Base-by-base conservation (phyloP, 2,329 filamentous ascomycete species). In the Aureobasidium zeae region DNA sequence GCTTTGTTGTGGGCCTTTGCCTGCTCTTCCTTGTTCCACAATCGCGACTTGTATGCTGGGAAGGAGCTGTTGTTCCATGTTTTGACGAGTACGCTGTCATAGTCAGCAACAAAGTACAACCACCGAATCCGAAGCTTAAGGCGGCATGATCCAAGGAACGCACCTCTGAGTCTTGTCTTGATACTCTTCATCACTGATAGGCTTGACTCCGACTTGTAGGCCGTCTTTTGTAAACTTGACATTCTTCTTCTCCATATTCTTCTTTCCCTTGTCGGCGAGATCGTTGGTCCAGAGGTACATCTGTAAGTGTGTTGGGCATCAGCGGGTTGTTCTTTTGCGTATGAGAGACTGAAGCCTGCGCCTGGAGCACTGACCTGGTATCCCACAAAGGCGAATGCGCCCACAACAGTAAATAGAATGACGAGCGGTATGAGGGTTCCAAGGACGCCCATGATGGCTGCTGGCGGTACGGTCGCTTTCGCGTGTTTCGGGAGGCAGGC, bases 191-290 rank as follows among this genome's bases (percentile, higher is more conserved):
- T 74, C 72, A 51, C 73, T 71, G 37, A 82, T 63, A 48, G 85
- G 71, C 63, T 80, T 82, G 49, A 88, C 73, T 36, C 79, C 79
- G 32, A 88, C 81, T 48, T 72, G 73, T 55, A 76, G 48, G 44
- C 83, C 83, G 45, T 86, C 83, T 59, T 83, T 85, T 28, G 79
- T 81, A 62, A 86, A 83, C 29, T 77, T 69, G 45, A 88, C 74
- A 59, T 87, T 82, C 67, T 82, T 83, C 65, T 77, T 77, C 60
- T 80, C 77, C 75, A 87, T 83, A 57, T 77, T 77, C 62, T 81
- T 71, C 36, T 73, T 74, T 34, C 82, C 81, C 47, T 74, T 71
- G 48, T 76, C 68, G 48, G 76, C 73, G 54, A 88, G 79, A 60
- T 83, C 73, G 63, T 69, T 71, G 44, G 75, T 70, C 63, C 77